Evolutionary conservation across 768 basidiomycete genomes (phyloP), one percentile per base, ranked within the genome.

Genomic region (Leccinum incarnatum): DNA sequence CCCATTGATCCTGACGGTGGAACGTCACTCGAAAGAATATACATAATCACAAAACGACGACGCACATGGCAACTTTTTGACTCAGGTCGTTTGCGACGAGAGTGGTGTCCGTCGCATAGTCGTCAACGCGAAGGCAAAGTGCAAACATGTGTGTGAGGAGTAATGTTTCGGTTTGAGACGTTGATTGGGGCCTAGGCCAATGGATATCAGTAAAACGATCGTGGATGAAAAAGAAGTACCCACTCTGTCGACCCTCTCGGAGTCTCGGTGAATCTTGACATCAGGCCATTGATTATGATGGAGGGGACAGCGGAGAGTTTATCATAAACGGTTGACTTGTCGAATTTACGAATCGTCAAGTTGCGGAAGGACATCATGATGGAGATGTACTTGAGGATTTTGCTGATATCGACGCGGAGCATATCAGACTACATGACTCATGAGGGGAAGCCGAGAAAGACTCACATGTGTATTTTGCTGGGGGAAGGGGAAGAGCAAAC

Each of bases 71-170:
- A 11, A 81, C 67, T 3, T 81, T 68, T 78, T 93, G 82, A 62
- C 80, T 83, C 7, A 98, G 73, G 73, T 97, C 95, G 7, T 79
- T 76, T 2, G 93, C 90, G 34, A 97, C 74, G 29, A 81, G 67
- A 2, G 79, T 76, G 0, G 86, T 79, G 62, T 97, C 87, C 0
- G 87, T 82, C 0, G 85, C 84, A 65, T 84, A 96, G 54, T 85
- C 83, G 62, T 97, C 94, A 7, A 94, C 70, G 51, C 82, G 84
- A 29, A 97, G 81, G 66, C 88, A 91, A 0, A 96, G 76, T 1
- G 89, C 87, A 60, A 96, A 88, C 68, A 95, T 81, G 66, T 93
- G 83, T 1, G 90, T 84, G 57, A 94, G 74, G 2, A 96, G 77
- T 65, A 81, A 84, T 3, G 87, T 87, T 68, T 89, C 83, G 34